Evolutionary conservation across 805 yeast species (phyloP), one percentile per base, ranked within the genome.

Genomic region (Ogataea kodamae): DNA sequence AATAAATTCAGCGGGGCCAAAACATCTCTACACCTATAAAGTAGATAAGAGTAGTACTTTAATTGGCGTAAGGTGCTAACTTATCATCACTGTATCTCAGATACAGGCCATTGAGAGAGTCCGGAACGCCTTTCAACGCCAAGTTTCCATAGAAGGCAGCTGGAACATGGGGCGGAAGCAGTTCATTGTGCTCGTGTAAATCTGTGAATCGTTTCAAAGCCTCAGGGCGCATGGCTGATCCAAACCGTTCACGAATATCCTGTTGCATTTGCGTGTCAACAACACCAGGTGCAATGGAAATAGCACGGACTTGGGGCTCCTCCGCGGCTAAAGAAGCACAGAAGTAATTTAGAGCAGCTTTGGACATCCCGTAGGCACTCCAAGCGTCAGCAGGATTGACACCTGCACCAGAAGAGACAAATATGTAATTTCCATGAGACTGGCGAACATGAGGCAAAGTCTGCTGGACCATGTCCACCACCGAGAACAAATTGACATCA

Each of bases 201-300:
- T 78, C 80, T 5, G 67, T 62, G 59, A 90, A 90, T 42, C 79
- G 66, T 32, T 75, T 61, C 43, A 76, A 68, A 4, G 76, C 72
- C 12, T 71, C 76, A 1, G 67, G 61, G 0, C 70, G 64, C 96
- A 89, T 89, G 17, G 64, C 63, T 4, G 49, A 43, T 2, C 78
- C 76, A 43, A 74, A 76, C 26, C 59, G 68, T 11, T 75, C 81
- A 48, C 97, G 75, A 37, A 90, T 88, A 35, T 76, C 80, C 6
- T 45, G 55, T 62, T 92, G 97, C 97, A 92, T 90, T 13, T 65
- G 66, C 1, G 98, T 90, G 54, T 86, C 86, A 2, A 92, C 97
- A 1, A 87, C 95, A 4, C 98, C 97, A 0, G 97, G 97, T 0
- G 96, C 96, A 15, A 92, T 70, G 0, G 96, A 68, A 8, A 88